Evolutionary conservation across 768 basidiomycete genomes (phyloP), one percentile per base, ranked within the genome.

Genomic region (Mycena crocata): DNA sequence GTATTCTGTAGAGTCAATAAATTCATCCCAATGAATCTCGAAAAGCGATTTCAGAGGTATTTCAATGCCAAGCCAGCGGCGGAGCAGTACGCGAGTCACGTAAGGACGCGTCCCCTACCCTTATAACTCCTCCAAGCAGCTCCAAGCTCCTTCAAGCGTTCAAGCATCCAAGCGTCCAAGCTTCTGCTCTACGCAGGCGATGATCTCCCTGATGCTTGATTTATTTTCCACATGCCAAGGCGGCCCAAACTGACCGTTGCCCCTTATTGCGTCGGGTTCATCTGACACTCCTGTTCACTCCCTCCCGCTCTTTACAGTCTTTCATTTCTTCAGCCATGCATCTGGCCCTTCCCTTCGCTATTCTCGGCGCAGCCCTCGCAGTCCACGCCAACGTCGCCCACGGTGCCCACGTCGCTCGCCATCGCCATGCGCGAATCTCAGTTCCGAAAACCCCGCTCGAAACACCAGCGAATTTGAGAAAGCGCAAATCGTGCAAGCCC

Each of bases 311-410:
- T 69, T 56, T 32, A 50, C n/a, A 28, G 31, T 52, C 45, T 12
- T 49, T 55, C 48, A 14, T 50, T 46, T 3, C 72, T 74, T 58
- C 49, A 49, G 61, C 52, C 57, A 70, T 69, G 80, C 63, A 84
- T 67, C 71, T 79, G 57, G 73, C 81, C 68, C 73, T 84, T 39
- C 65, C 83, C 70, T 73, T 87, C 56, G 73, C 83, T 65, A 73
- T 82, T 45, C 70, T 81, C 64, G 69, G 70, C 51, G 69, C 70
- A 46, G 63, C 74, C 57, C 75, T 76, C 35, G 65, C 71, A 50
- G 77, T 71, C 54, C 72, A 76, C 51, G 80, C 75, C 42, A 80
- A 82, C 54, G 34, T 77, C 58, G 64, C 57, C 64, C 71, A 74
- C n/a, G 77, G 77, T 66, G 78, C 72, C 46, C 73, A 66, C 54